These are phyloP conservation scores for Ceratobasidium sp. DNA, from an alignment of 1,284 basidiomycete species.

Conservation along the genomic window DNA sequence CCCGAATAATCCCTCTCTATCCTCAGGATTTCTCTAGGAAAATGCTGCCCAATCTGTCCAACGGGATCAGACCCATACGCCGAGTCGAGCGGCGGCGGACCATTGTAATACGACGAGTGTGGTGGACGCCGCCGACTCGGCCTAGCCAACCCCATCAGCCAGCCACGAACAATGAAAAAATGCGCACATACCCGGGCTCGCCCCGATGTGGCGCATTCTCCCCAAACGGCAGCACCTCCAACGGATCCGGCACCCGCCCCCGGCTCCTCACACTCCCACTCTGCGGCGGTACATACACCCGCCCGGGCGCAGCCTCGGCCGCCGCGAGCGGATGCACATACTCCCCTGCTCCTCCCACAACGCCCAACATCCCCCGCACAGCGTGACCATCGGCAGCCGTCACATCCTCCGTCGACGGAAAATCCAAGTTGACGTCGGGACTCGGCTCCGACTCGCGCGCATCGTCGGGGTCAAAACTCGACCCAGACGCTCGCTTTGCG, in stretches of 20 bases:
- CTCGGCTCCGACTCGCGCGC: slow-evolving; percentile 35
- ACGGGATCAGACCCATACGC: slow-evolving; percentile 79
- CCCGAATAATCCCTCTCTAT: slow-evolving; percentile 84
- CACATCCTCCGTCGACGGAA: slow-evolving; percentile 29
- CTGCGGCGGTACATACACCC: slow-evolving; percentile 6
- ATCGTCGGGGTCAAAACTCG: slow-evolving; percentile 8
- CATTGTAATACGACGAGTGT: slow-evolving; percentile 82
- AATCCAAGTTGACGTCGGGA: slow-evolving; percentile 35
- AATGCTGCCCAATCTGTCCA: slow-evolving; percentile 83
- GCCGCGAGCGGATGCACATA: slow-evolving; percentile 33
- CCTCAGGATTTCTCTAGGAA: slow-evolving; percentile 84
- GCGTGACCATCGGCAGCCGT: not conserved
- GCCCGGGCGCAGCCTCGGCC: slow-evolving; percentile 31
- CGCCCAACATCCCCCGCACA: not conserved
- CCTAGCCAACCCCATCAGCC: slow-evolving; percentile 23
- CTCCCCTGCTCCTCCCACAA: not conserved
- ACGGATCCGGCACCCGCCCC: slow-evolving; percentile 35
- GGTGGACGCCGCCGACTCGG: slow-evolving; percentile 55
- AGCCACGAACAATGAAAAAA: slow-evolving; percentile 31
- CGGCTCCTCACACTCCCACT: slow-evolving; percentile 42
- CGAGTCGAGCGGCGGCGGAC: slow-evolving; percentile 75
- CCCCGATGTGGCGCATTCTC: not conserved
- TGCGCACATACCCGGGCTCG: not conserved
- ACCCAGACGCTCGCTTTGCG: not conserved
- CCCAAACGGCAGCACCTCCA: slow-evolving; percentile 43